Conservation (phyloP, 2,329 filamentous ascomycete species). For the Fusarium coicis region DNA sequence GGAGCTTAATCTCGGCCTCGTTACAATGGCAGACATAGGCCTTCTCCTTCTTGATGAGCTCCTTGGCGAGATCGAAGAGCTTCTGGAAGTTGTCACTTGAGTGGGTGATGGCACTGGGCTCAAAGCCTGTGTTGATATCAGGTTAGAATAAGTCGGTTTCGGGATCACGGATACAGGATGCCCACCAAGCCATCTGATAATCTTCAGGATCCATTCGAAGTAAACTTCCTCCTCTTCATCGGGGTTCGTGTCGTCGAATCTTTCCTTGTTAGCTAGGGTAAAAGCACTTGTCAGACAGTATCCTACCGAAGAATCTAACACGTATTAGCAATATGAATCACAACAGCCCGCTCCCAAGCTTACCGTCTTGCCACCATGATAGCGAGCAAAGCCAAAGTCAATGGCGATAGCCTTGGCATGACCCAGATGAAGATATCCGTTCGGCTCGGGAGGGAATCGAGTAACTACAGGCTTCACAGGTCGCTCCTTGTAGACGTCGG, state of each 20-base stretch:
- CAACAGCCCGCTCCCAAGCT: slow-evolving; percentile 11
- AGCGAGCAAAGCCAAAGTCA: slow-evolving; percentile 93
- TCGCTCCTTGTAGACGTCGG: slow-evolving; percentile 76
- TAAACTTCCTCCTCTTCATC: slow-evolving; percentile 92
- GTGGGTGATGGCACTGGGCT: slow-evolving; percentile 82
- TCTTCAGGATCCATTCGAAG: slow-evolving; percentile 88
- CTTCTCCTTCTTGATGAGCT: slow-evolving; percentile 76
- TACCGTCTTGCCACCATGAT: slow-evolving; percentile 75
- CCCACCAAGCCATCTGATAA: slow-evolving; percentile 76
- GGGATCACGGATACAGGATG: neutral
- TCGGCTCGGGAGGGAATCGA: slow-evolving; percentile 87
- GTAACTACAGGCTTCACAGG: slow-evolving; percentile 72
- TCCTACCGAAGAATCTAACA: slow-evolving; percentile 47
- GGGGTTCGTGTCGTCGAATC: slow-evolving; percentile 96
- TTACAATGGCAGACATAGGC: slow-evolving; percentile 91
- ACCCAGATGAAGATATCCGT: slow-evolving; percentile 92
- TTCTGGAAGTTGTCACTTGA: slow-evolving; percentile 90
- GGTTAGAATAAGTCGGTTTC: slow-evolving; percentile 5
- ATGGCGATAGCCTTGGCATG: slow-evolving; percentile 96
- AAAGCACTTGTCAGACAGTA: neutral
- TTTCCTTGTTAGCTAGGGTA: slow-evolving; percentile 41
- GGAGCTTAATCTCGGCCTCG: slow-evolving; percentile 84
- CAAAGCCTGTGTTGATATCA: slow-evolving; percentile 63
- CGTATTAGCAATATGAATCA: slow-evolving; percentile 17
- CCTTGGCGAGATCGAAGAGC: slow-evolving; percentile 88